Evolutionary conservation across 2,329 filamentous ascomycete species (phyloP).

Genomic region (Xylariaceae sp.): DNA sequence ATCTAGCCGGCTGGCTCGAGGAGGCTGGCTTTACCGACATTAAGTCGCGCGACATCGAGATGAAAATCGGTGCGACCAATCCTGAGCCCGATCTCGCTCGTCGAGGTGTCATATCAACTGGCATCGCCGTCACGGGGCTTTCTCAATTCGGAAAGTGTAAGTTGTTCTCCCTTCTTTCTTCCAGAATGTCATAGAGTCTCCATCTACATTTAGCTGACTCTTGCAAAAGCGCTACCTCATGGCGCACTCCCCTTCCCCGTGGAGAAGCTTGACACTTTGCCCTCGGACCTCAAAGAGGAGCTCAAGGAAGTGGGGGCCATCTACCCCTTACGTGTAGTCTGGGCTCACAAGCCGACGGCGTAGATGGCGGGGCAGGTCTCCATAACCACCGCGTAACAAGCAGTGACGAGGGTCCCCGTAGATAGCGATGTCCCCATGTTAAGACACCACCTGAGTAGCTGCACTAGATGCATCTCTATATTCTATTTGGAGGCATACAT

Average conservation of each 20-base stretch:
- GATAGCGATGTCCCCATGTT: no score
- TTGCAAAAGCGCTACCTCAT: no score
- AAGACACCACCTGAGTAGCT: no score
- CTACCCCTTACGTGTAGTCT: conserved; percentile 1
- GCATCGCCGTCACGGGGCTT: neutral
- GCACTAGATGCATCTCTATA: no score
- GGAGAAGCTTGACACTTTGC: no score
- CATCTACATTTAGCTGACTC: no score
- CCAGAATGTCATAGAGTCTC: no score
- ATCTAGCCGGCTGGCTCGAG: conserved; percentile 1
- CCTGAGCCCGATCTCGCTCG: neutral
- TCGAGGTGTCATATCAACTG: conserved; percentile 2
- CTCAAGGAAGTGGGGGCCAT: neutral
- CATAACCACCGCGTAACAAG: no score
- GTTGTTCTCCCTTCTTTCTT: neutral
- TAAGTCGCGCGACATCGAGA: neutral
- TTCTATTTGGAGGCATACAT: no score
- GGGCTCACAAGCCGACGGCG: neutral
- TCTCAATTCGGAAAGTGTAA: conserved; percentile 1
- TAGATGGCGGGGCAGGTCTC: no score
- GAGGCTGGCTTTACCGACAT: conserved; percentile 6
- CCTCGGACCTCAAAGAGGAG: neutral
- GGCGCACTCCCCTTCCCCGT: no score
- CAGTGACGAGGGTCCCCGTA: no score
- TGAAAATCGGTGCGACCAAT: conserved; percentile 3